These are phyloP conservation scores for Arthroderma sp. DNA, from an alignment of 2,329 filamentous ascomycete species.

Conservation along the genomic window DNA sequence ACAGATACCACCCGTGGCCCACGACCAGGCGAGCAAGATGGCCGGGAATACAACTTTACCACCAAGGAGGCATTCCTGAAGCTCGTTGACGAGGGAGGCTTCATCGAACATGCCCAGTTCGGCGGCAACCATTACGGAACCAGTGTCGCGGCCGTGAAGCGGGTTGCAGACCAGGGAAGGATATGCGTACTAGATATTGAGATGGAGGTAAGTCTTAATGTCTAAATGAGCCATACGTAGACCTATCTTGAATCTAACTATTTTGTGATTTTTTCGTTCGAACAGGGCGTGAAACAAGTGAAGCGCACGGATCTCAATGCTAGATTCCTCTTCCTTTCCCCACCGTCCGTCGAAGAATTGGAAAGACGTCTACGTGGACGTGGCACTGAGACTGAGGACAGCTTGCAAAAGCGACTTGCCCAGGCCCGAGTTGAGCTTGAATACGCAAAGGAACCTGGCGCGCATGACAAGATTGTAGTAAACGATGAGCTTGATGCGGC, in stretches of 20 bases:
- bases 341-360: slow-evolving; percentile 61
- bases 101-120: slow-evolving; percentile 81
- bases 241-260: background rate
- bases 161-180: slow-evolving; percentile 56
- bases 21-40: slow-evolving; percentile 61
- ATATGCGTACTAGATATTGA: slow-evolving; percentile 88
- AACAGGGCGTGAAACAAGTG: slow-evolving; percentile 78
- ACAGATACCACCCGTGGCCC: slow-evolving; percentile 68
- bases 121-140: slow-evolving; percentile 81
- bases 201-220: slow-evolving; percentile 57
- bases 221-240: background rate
- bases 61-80: slow-evolving; percentile 54
- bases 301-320: slow-evolving; percentile 62
- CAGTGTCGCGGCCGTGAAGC: slow-evolving; percentile 63
- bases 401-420: slow-evolving; percentile 53
- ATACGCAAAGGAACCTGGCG: slow-evolving; percentile 55
- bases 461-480: slow-evolving; percentile 53
- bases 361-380: slow-evolving; percentile 63
- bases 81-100: slow-evolving; percentile 56
- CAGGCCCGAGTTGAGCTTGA: slow-evolving; percentile 66
- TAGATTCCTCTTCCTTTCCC: slow-evolving; percentile 73
- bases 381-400: slow-evolving; percentile 66
- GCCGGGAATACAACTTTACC: slow-evolving; percentile 71
- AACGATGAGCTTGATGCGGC: slow-evolving; percentile 53
- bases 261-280: background rate